phyloP scores from a whole-genome alignment of 108 stramenopile genomes.

The Nannochloropsis gaditana region DNA sequence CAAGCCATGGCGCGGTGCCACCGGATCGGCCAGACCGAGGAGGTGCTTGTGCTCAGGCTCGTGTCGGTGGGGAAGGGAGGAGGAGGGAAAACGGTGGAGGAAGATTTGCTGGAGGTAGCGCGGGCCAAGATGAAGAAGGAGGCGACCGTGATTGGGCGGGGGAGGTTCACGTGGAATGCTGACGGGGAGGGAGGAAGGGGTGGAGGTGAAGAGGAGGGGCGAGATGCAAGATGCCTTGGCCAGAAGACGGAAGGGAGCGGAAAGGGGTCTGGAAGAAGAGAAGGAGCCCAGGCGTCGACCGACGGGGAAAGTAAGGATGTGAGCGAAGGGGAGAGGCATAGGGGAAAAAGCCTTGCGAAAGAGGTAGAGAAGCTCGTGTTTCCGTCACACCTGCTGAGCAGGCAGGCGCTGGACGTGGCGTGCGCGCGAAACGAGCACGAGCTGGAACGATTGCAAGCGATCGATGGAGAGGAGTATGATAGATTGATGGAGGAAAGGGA shows the following conservation, averaged over 20 bases:
- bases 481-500: too few species aligned
- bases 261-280: background rate
- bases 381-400: background rate
- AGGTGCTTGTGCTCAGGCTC: conserved; percentile 46
- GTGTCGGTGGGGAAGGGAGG: conserved; percentile 43
- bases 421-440: background rate
- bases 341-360: background rate
- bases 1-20: conserved; percentile 95
- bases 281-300: background rate
- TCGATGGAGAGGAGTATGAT: background rate
- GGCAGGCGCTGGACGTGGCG: background rate
- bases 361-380: background rate
- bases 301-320: background rate
- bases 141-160: background rate
- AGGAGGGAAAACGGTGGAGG: conserved; percentile 32
- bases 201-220: background rate
- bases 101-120: conserved; percentile 35
- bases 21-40: conserved; percentile 82
- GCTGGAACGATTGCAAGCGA: background rate
- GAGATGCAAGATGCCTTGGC: background rate
- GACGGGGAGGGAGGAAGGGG: background rate
- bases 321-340: background rate
- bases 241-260: too few species aligned
- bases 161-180: background rate
- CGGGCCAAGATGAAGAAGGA: conserved; percentile 37